Evolutionary conservation across 2,329 filamentous ascomycete genomes (phyloP).

Genomic region (Fusarium fujikuroi): DNA sequence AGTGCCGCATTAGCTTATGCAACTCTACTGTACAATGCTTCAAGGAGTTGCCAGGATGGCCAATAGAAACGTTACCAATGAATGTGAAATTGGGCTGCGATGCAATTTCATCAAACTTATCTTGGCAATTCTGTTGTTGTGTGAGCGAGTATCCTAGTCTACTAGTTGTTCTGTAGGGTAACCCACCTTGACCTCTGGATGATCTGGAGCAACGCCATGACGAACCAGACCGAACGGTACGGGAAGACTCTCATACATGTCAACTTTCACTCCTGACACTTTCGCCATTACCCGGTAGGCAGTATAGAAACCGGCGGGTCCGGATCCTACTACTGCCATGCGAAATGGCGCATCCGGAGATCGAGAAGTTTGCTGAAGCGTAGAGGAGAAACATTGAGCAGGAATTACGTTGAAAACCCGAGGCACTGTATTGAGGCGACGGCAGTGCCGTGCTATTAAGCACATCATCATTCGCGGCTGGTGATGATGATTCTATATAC

Average conservation of each 20-base stretch:
- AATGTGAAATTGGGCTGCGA: slow-evolving; percentile 86
- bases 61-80: slow-evolving; percentile 87
- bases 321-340: slow-evolving; percentile 90
- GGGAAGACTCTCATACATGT: slow-evolving; percentile 96
- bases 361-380: slow-evolving; percentile 17
- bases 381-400: slow-evolving; percentile 22
- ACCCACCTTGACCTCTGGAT: slow-evolving; percentile 93
- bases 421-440: slow-evolving; percentile 1
- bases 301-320: slow-evolving; percentile 95
- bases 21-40: slow-evolving; percentile 70
- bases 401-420: not conserved
- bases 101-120: slow-evolving; percentile 91
- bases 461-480: slow-evolving; percentile 16
- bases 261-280: slow-evolving; percentile 76
- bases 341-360: slow-evolving; percentile 68
- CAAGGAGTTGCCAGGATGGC: slow-evolving; percentile 58
- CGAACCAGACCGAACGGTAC: slow-evolving; percentile 93
- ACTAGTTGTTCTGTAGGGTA: slow-evolving; percentile 4
- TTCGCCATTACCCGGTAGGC: slow-evolving; percentile 85
- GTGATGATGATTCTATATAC: not conserved
- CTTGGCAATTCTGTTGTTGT: slow-evolving; percentile 83
- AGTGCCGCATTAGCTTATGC: slow-evolving; percentile 77
- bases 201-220: slow-evolving; percentile 97
- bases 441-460: slow-evolving; percentile 9
- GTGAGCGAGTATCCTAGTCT: slow-evolving; percentile 11